Evolutionary conservation across 2,329 filamentous ascomycete genomes (phyloP).

Genomic region (Botrytis porri): DNA sequence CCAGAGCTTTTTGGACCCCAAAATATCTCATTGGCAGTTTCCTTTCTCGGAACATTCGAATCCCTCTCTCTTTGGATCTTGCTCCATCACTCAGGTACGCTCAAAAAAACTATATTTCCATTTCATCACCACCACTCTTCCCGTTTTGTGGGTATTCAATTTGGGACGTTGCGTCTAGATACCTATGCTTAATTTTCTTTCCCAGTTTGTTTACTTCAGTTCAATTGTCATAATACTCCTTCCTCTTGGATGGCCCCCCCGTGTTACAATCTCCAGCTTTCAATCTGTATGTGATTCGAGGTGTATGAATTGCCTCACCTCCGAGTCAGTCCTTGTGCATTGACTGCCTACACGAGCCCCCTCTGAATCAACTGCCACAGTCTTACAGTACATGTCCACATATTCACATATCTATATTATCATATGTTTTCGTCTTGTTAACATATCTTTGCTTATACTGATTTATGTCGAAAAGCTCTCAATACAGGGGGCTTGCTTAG

Average conservation of each 20-base stretch:
- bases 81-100: slow-evolving; percentile 12
- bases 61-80: slow-evolving; percentile 5
- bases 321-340: slow-evolving; percentile 11
- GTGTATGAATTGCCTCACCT: background rate
- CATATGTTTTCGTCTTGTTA: background rate
- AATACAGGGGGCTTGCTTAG: background rate
- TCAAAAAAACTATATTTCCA: background rate
- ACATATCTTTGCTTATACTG: background rate
- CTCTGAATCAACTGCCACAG: background rate
- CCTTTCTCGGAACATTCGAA: background rate
- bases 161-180: background rate
- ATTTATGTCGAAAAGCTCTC: background rate
- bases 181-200: background rate
- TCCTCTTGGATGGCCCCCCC: background rate
- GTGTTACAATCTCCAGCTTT: background rate
- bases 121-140: slow-evolving; percentile 2
- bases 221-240: background rate
- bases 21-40: slow-evolving; percentile 1
- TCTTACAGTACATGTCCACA: background rate
- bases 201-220: background rate
- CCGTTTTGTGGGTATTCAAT: slow-evolving; percentile 5
- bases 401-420: background rate
- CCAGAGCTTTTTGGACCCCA: background rate
- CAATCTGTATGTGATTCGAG: background rate
- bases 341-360: slow-evolving; percentile 4